These are phyloP conservation scores for Grosmannia huntii DNA, from an alignment of 2,329 filamentous ascomycete genomes.

Conservation along the genomic window DNA sequence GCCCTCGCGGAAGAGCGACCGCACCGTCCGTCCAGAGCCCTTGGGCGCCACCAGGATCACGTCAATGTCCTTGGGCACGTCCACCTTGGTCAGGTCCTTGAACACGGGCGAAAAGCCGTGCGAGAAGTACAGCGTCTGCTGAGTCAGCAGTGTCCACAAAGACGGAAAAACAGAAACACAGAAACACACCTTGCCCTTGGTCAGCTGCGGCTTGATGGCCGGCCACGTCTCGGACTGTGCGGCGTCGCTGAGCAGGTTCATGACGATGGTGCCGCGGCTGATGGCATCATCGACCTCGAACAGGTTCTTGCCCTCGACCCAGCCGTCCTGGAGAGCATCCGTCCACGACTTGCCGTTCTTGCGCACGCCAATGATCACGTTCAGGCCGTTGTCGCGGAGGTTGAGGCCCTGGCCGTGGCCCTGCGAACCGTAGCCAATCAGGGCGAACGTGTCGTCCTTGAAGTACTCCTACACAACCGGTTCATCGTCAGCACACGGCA, in stretches of 20 bases:
- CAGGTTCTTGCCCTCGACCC: constrained; percentile 96
- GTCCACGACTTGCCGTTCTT: constrained; percentile 98
- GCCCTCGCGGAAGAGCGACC: constrained; percentile 96
- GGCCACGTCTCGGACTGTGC: constrained; percentile 99
- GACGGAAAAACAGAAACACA: not conserved
- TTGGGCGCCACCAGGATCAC: constrained; percentile 99
- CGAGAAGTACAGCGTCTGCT: constrained; percentile 96
- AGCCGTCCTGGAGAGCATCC: constrained; percentile 92
- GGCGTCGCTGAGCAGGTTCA: constrained; percentile 97
- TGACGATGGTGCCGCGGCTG: constrained; percentile 82
- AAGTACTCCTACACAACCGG: constrained; percentile 70
- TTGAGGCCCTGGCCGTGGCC: constrained; percentile 99
- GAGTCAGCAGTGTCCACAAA: not conserved
- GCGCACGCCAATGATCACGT: constrained; percentile 96
- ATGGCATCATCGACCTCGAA: constrained; percentile 98
- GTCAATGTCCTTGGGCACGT: constrained; percentile 88
- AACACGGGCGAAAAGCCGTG: constrained; percentile 99
- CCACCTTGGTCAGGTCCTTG: constrained; percentile 98
- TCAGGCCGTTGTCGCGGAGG: constrained; percentile 98
- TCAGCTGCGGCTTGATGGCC: constrained; percentile 91
- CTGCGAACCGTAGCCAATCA: constrained; percentile 97
- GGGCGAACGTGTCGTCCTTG: constrained; percentile 98
- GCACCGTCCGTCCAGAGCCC: constrained; percentile 96
- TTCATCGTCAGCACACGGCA: not conserved
- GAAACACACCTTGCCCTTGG: constrained; percentile 81